Evolutionary conservation across 345 rosid genomes (phyloP).

Genomic region (Corymbia maculata): DNA sequence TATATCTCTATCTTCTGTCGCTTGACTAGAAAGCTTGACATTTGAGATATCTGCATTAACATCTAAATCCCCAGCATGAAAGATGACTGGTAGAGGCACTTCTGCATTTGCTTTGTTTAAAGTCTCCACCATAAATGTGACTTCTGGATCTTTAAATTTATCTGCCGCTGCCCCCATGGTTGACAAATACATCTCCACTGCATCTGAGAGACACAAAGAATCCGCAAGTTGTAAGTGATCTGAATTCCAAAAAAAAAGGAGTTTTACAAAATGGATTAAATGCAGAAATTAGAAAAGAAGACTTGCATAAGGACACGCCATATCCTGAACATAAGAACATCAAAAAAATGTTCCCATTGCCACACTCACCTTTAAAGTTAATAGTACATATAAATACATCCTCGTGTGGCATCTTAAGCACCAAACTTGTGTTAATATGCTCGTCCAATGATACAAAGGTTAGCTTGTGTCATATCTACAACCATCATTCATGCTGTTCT

Average conservation of each 20-base stretch:
- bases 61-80: constrained; percentile 48
- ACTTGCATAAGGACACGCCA: neutral
- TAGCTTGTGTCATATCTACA: neutral
- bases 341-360: neutral
- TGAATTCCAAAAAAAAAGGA: neutral
- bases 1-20: constrained; percentile 19
- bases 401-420: neutral
- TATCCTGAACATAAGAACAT: neutral
- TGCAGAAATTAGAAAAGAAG: neutral
- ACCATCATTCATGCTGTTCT: neutral
- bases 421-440: neutral
- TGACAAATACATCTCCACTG: constrained; percentile 26
- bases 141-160: constrained; percentile 54
- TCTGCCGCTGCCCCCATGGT: constrained; percentile 41
- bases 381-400: neutral
- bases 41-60: constrained; percentile 30
- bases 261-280: neutral
- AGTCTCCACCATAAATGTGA: constrained; percentile 42
- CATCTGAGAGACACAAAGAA: constrained; percentile 21
- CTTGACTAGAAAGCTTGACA: constrained; percentile 32
- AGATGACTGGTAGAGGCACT: constrained; percentile 29
- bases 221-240: neutral
- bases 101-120: constrained; percentile 28
- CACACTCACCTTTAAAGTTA: neutral
- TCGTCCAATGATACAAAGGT: neutral